phyloP scores from a whole-genome alignment of 345 rosid genomes.

The Lumnitzera littorea region DNA sequence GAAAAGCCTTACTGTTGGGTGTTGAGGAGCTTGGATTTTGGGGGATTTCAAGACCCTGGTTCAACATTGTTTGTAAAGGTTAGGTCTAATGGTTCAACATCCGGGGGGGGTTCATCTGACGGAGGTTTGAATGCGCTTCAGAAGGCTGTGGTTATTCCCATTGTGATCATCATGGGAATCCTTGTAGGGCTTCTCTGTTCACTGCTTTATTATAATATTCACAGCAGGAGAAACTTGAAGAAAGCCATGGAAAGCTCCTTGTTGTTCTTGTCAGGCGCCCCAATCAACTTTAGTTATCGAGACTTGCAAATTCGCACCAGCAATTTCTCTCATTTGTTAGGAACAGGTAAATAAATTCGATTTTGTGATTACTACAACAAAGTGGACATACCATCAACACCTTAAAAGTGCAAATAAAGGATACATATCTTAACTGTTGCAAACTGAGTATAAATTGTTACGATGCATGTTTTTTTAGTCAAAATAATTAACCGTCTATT shows the following conservation, averaged over 20 bases:
- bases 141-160: slow-evolving; percentile 55
- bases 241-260: slow-evolving; percentile 43
- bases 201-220: slow-evolving; percentile 56
- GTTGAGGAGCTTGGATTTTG: slow-evolving; percentile 57
- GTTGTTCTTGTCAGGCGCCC: slow-evolving; percentile 51
- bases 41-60: slow-evolving; percentile 73
- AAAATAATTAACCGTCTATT: too few species aligned
- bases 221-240: slow-evolving; percentile 42
- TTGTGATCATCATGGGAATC: slow-evolving; percentile 49
- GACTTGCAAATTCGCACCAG: slow-evolving; percentile 58
- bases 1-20: slow-evolving; percentile 93
- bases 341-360: slow-evolving; percentile 43
- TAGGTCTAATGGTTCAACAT: slow-evolving; percentile 29
- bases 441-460: too few species aligned
- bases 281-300: slow-evolving; percentile 58
- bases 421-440: too few species aligned
- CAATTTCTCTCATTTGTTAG: slow-evolving; percentile 68
- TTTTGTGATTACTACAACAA: too few species aligned
- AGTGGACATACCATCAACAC: too few species aligned
- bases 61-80: slow-evolving; percentile 72
- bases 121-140: slow-evolving; percentile 5
- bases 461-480: too few species aligned
- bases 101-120: slow-evolving; percentile 14
- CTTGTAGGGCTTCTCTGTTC: slow-evolving; percentile 57
- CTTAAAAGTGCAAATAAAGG: too few species aligned